Evolutionary conservation across 345 rosid species (phyloP), one percentile per base, ranked within the genome.

Genomic region (Melaleuca alternifolia): DNA sequence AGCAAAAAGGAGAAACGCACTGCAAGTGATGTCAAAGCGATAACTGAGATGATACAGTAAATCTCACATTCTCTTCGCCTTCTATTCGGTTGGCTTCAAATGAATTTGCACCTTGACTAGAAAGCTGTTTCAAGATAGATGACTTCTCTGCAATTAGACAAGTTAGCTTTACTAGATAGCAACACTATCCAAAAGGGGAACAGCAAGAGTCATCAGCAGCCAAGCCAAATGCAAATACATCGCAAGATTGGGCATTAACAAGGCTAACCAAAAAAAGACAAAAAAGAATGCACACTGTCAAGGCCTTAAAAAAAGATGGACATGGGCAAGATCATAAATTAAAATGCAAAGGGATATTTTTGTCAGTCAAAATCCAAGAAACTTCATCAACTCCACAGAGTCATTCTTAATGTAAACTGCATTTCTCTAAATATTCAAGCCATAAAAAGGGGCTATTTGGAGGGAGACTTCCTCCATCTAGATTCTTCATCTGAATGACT

Each of bases 51-150:
- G 50, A 62, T n/a, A 86, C 54, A 2, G 61, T 23, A 86, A 44
- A 71, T 84, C 94, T 91, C 88, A 93, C 99, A 90, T 92, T 94
- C 85, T 92, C 96, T 85, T 91, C 95, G 76, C 91, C 95, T 84
- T 90, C 93, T 41, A 46, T 75, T 13, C 50, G 71, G 51, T 52
- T 88, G 75, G 86, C 81, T 54, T 91, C 93, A 11, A 52, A 85
- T 24, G 86, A 79, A 37, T 87, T 88, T 79, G 9, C 10, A 83
- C 88, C 88, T 81, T 90, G 91, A 83, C 85, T 83, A 83, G 54
- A 86, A 59, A 91, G 88, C 83, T 88, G 91, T 91, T 91, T 96
- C 89, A 91, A 85, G 77, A 84, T 82, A 61, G 87, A 59, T 37
- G 88, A 89, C 10, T 82, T 86, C 86, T 88, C 95, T 93, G 88